phyloP scores from a whole-genome alignment of 179 eudicot species.

The Actinidia polygama region DNA sequence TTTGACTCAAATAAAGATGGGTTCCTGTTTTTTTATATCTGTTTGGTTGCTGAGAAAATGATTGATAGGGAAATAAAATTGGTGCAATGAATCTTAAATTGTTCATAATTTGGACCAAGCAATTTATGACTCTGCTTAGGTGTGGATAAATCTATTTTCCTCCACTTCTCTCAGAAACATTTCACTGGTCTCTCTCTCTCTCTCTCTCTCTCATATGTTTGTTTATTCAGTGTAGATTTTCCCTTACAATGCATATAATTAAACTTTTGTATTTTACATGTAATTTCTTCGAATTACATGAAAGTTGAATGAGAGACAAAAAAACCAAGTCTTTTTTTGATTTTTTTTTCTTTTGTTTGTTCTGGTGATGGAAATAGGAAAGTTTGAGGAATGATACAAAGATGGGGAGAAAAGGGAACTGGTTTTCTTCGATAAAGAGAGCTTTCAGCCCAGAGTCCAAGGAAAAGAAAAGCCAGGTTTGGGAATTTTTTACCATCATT shows the following conservation, averaged over 20 bases:
- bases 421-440: slow-evolving; percentile 77
- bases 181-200: background rate
- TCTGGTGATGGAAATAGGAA: background rate
- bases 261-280: background rate
- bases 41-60: slow-evolving; percentile 24
- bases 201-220: background rate
- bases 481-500: background rate
- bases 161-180: background rate
- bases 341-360: background rate
- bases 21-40: background rate
- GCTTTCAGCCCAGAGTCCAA: slow-evolving; percentile 63
- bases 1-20: slow-evolving; percentile 10
- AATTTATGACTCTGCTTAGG: background rate
- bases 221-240: background rate
- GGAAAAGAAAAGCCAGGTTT: slow-evolving; percentile 64
- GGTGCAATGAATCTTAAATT: background rate
- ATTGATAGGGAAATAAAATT: background rate
- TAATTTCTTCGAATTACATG: background rate
- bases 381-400: slow-evolving; percentile 26
- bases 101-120: background rate
- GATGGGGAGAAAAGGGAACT: slow-evolving; percentile 77
- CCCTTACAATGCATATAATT: background rate
- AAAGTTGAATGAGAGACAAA: background rate
- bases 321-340: background rate
- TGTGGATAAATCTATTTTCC: background rate